Base-by-base conservation (phyloP, 345 rosid genomes). In the Gossypium anomalum region DNA sequence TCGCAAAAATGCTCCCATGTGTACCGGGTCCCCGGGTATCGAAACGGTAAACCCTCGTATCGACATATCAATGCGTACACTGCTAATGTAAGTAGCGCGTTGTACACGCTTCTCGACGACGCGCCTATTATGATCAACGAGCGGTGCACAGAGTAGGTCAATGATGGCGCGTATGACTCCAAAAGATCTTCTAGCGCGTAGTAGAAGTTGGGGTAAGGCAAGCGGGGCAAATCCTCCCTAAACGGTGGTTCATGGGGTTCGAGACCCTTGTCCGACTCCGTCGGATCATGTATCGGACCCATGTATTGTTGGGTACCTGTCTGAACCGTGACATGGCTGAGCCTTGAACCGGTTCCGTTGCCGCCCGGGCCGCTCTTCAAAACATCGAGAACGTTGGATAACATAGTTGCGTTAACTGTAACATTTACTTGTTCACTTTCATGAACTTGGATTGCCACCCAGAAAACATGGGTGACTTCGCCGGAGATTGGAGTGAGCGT, bases 161-260 rank as follows among this genome's bases (percentile, higher is more conserved):
- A 3, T 0, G 79, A 44, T 0, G 77, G 81, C 4, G 59, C 25
- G n/a, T 80, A 11, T 0, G 86, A 80, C 0, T 72, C 78, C 27
- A 85, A 19, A 0, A 79, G 29, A 41, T 87, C 90, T 51, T 83
- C 88, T 0, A 77, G 61, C 12, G 81, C 80, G 16, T 83, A 80
- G 75, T 85, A 87, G n/a, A 87, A 85, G 49, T 87, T 81, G 0
- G 84, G 85, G 68, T 78, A 80, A 0, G 84, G 86, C 11, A 81
- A 76, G 16, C 85, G 74, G 38, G 83, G 83, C 14, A 29, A 10
- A 1, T 81, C 79, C 58, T 87, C 85, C 0, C 9, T 38, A 25
- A 81, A 87, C 2, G 85, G 90, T 9, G 86, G 76, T 1, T 79
- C 84, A 1, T 75, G 86, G 4, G 76, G 55, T 9, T 79, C 9